These are phyloP conservation scores for Suhomyces anneliseae DNA, from an alignment of 1,139 yeast genomes.

Conservation along the genomic window DNA sequence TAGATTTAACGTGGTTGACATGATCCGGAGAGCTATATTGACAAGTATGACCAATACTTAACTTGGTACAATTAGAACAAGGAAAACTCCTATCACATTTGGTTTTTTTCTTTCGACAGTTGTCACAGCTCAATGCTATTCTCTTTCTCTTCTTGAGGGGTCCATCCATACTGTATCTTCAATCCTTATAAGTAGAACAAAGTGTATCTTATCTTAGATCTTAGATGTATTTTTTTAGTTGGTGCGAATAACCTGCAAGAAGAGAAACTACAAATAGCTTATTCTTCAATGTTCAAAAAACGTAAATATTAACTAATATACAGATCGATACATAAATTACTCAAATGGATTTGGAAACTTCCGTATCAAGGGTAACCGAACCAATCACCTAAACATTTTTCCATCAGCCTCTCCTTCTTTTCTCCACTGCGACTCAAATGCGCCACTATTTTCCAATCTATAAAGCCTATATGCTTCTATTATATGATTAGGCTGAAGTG, in stretches of 20 bases:
- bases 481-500: constrained; percentile 79
- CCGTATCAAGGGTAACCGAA: background rate
- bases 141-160: constrained; percentile 18
- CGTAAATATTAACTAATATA: too few species aligned
- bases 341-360: background rate
- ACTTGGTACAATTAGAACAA: constrained; percentile 14
- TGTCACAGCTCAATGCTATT: constrained; percentile 24
- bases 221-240: too few species aligned
- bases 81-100: constrained; percentile 17
- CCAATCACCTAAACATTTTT: constrained; percentile 52
- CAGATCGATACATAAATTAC: too few species aligned
- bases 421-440: constrained; percentile 63
- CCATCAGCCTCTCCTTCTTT: constrained; percentile 77
- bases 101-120: constrained; percentile 16
- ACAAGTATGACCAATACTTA: constrained; percentile 15
- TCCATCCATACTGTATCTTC: constrained; percentile 5
- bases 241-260: too few species aligned
- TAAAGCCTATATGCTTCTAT: constrained; percentile 86
- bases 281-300: too few species aligned
- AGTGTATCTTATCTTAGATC: too few species aligned
- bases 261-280: too few species aligned
- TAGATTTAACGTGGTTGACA: constrained; percentile 9
- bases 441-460: constrained; percentile 65
- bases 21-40: constrained; percentile 15
- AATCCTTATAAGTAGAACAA: too few species aligned